Conservation (phyloP, 1,284 basidiomycete genomes). For the Cystobasidium sp. region DNA sequence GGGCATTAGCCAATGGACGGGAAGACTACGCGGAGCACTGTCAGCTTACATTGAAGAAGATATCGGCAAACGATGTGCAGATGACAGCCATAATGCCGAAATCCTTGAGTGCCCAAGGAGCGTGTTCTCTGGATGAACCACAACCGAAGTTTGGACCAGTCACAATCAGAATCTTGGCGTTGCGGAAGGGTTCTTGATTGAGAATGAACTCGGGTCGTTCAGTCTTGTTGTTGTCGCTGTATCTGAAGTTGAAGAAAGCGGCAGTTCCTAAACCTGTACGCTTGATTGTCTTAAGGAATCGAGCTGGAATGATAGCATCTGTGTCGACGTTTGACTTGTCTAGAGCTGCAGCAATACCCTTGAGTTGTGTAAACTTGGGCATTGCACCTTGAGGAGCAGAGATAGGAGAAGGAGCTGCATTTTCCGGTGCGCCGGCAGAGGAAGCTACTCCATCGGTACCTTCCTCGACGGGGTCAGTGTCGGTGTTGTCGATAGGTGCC, state of each 20-base stretch:
- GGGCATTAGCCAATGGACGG: neutral
- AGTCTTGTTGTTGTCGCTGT: conserved; percentile 73
- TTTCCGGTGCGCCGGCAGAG: conserved; percentile 43
- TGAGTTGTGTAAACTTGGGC: conserved; percentile 76
- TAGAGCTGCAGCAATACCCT: conserved; percentile 85
- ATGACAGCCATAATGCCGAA: conserved; percentile 93
- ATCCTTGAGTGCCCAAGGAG: conserved; percentile 95
- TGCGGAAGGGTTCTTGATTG: conserved; percentile 80
- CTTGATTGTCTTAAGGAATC: conserved; percentile 90
- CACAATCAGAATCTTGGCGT: conserved; percentile 82
- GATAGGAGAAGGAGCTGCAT: conserved; percentile 57
- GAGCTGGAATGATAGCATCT: conserved; percentile 89
- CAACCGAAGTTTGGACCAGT: conserved; percentile 94
- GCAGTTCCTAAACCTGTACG: conserved; percentile 89
- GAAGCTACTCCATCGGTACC: conserved; percentile 54
- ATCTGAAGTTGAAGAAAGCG: conserved; percentile 82
- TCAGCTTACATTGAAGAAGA: conserved; percentile 67
- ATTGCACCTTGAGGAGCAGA: conserved; percentile 66
- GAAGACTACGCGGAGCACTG: neutral
- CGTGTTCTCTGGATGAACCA: conserved; percentile 88
- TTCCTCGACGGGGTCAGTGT: conserved; percentile 53
- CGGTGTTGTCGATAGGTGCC: conserved; percentile 44
- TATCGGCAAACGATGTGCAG: conserved; percentile 92
- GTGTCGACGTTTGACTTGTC: conserved; percentile 93
- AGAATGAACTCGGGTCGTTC: conserved; percentile 84